phyloP scores from a whole-genome alignment of 129 eudicot genomes.

The Apium graveolens region DNA sequence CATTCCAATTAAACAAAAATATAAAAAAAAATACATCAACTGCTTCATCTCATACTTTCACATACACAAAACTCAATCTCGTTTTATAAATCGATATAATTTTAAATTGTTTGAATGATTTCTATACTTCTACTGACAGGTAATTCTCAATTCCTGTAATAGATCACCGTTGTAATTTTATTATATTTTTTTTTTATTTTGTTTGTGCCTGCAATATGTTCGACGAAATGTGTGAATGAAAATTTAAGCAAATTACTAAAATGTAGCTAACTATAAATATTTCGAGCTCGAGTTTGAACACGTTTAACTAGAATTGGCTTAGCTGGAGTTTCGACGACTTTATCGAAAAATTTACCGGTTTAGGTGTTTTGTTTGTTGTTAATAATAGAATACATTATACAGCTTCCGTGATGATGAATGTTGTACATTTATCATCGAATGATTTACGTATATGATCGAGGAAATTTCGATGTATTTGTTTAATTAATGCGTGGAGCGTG shows the following conservation, averaged over 20 bases:
- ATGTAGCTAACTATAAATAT: neutral
- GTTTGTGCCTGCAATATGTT: neutral
- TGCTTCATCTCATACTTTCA: no score
- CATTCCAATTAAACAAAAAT: no score
- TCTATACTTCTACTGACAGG: neutral
- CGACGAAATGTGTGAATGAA: neutral
- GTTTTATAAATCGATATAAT: neutral
- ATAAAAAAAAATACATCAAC: no score
- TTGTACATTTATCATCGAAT: neutral
- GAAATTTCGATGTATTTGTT: neutral
- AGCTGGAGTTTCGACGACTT: no score
- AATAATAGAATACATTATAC: neutral
- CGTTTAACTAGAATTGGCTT: neutral
- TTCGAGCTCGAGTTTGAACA: neutral
- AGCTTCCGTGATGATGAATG: neutral
- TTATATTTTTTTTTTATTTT: neutral
- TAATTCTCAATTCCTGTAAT: neutral
- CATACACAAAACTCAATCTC: no score
- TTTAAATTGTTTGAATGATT: neutral
- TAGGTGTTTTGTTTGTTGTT: no score
- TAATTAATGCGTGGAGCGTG: neutral
- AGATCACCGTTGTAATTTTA: no score
- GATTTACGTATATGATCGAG: neutral
- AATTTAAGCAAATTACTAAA: neutral
- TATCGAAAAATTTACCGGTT: no score